Base-by-base conservation (phyloP, 306 rosid genomes). In the Cucumis cinereus region DNA sequence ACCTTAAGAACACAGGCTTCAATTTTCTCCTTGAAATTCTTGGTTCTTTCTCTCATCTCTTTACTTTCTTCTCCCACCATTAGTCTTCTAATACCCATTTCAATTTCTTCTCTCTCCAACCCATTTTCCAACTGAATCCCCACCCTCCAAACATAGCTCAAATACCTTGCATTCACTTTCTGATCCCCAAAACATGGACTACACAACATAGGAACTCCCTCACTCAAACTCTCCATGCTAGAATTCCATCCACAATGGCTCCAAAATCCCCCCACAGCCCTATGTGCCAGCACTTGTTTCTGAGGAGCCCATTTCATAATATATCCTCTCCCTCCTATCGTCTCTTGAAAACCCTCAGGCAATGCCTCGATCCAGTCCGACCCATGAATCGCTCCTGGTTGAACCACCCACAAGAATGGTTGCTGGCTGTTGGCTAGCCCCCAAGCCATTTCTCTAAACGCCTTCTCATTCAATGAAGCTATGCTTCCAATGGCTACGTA, bases 281-380 rank as follows among this genome's bases (percentile, higher is more conserved):
- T 67, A 74, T 92, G 91, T 14, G 83, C 87, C 76, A 90, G 55
- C 73, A 90, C 93, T 75, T 84, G 84, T 67, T 70, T 83, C 59
- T 90, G 90, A 14, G 93, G 96, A 38, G 92, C 92, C 97, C 96
- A 92, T 81, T 90, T 88, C 35, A 88, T 88, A 64, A 90, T 75
- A 78, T 73, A 80, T 1, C 90, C 89, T 71, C 83, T 86, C 30
- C 81, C 90, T 62, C 82, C 82, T 28, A 85, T 47, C 15, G 24
- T 78, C 67, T 83, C 85, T 8, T 61, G 57, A 74, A 90, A 86
- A 41, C 80, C 86, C 55, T 53, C 66, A 2, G 91, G 91, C 85
- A 87, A 78, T 10, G 78, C 76, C 78, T 87, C 90, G 11, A 78
- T 81, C 89, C 96, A 84, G 19, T 86, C 86, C 1, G 80, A 87